phyloP scores from a whole-genome alignment of 768 basidiomycete species.

The Leccinum truebloodii region DNA sequence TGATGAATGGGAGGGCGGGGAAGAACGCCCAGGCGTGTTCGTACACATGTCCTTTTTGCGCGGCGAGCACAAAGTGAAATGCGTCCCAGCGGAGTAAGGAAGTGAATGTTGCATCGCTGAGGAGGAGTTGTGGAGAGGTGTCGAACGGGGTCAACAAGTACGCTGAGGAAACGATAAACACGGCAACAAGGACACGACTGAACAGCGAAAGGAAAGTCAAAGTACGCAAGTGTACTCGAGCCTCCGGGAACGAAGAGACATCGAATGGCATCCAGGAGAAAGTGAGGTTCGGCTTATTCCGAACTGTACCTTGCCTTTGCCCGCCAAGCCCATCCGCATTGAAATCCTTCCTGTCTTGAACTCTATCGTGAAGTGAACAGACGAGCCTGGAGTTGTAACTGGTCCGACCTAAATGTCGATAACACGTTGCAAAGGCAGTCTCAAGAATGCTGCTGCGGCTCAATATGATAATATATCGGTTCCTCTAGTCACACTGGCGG shows the following conservation, averaged over 20 bases:
- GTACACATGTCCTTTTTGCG: conserved; percentile 53
- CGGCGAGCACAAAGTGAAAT: conserved; percentile 77
- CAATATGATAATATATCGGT: too few relatives aligned
- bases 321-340: too few relatives aligned
- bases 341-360: too few relatives aligned
- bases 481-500: too few relatives aligned
- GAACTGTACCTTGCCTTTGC: too few relatives aligned
- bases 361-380: too few relatives aligned
- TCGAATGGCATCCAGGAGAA: not conserved
- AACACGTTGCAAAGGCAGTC: too few relatives aligned
- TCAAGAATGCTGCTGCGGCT: too few relatives aligned
- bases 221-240: conserved; percentile 17
- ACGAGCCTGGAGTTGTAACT: too few relatives aligned
- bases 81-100: conserved; percentile 81
- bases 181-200: conserved; percentile 21
- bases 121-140: conserved; percentile 26
- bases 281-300: not conserved
- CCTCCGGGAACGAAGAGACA: not conserved
- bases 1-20: conserved; percentile 61
- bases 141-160: conserved; percentile 27
- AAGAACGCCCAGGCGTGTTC: conserved; percentile 92
- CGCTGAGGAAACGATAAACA: conserved; percentile 23
- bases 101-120: conserved; percentile 15
- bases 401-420: too few relatives aligned
- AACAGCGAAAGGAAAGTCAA: conserved; percentile 27